phyloP scores from a whole-genome alignment of 495 filamentous ascomycete genomes.

The Pyronema domesticum region DNA sequence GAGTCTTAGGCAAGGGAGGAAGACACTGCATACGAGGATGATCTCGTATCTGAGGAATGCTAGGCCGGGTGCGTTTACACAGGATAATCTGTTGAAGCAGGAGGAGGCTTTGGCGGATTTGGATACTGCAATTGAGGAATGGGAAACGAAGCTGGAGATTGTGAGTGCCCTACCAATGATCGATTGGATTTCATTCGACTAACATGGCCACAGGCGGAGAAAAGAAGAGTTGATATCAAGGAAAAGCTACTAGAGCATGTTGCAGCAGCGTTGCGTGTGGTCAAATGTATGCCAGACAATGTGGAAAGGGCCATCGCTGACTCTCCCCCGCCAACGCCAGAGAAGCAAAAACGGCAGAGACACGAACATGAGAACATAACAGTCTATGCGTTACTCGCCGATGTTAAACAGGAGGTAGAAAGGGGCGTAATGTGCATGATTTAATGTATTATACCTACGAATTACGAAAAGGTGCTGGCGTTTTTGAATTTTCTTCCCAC shows the following conservation, averaged over 20 bases:
- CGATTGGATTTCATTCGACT: too few species aligned
- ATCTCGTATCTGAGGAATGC: conserved; percentile 49
- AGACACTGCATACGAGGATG: conserved; percentile 49
- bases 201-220: conserved; percentile 43
- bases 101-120: conserved; percentile 55
- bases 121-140: conserved; percentile 57
- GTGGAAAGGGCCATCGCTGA: conserved; percentile 1
- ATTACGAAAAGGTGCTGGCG: too few species aligned
- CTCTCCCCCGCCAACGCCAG: conserved; percentile 29
- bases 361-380: conserved; percentile 14
- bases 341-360: conserved; percentile 16
- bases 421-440: not conserved
- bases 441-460: not conserved
- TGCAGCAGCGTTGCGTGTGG: conserved; percentile 35
- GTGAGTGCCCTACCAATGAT: conserved; percentile 8
- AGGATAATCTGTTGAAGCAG: conserved; percentile 53
- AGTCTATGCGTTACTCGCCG: conserved; percentile 42
- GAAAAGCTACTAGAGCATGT: conserved; percentile 63
- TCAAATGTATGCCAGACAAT: not conserved
- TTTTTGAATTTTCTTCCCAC: too few species aligned
- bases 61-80: conserved; percentile 43
- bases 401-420: conserved; percentile 41
- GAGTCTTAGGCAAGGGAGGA: conserved; percentile 46
- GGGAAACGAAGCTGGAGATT: conserved; percentile 50
- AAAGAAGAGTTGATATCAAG: conserved; percentile 47